Base-by-base conservation (phyloP, 192 early-diverging fungal species). In the Podila epigama region DNA sequence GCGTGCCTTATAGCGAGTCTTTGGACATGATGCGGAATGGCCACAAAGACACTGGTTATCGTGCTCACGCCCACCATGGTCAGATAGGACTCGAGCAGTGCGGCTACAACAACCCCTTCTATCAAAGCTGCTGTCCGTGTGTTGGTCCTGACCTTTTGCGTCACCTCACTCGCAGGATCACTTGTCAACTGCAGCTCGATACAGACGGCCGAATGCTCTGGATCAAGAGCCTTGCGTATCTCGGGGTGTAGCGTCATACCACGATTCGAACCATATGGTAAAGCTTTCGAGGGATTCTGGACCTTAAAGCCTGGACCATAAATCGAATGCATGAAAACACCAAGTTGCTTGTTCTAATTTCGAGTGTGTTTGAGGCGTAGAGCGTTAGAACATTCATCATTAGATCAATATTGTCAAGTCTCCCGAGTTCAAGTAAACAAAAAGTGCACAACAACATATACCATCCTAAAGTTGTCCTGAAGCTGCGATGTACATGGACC, bases 381-480 rank as follows among this genome's bases (percentile, higher is more conserved):
- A 68, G 18, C 11, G 27, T 27, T 40, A 27, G 41, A 25, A 42
- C 33, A 32, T 7, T n/a, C n/a, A 28, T 7, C 48, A 44, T 37
- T 33, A 13, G 25, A 11, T 20, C 34, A 37, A 22, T 13, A 34
- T 29, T 32, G 5, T 27, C 32, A 39, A 36, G 36, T 29, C 34
- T 63, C 13, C 15, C 18, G n/a, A 18, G 18, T 35, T 2, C 25
- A 8, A 34, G 42, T 3, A 1, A 61, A 35, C 6, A 62, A 41
- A 15, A 35, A 33, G 10, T 33, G 48, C 8, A 44, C 1, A 44
- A 1, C 5, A 33, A 6, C 31, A 52, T 51, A n/a, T 79, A 84
- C 85, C 85, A 86, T 86, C 20, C 85, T 55, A 56, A 83, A 86
- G 75, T 86, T 86, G 28, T 86, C 85, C 52, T 82, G 75, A 5